These are phyloP conservation scores for Calycina marina DNA, from an alignment of 2,329 filamentous ascomycete genomes.

Conservation along the genomic window DNA sequence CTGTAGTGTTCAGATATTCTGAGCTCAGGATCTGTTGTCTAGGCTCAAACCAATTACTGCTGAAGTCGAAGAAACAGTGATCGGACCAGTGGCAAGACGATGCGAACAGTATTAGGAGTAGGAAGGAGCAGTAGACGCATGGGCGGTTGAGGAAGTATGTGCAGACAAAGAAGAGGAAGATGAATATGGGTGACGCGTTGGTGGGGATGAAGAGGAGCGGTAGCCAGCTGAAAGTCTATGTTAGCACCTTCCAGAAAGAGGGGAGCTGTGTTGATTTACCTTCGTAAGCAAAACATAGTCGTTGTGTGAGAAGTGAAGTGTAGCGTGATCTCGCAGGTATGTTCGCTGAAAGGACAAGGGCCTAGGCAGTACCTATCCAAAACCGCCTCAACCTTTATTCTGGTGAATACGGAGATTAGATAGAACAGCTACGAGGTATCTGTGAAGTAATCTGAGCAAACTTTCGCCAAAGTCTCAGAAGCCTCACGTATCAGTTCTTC, in stretches of 20 bases:
- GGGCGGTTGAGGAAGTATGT: constrained; percentile 94
- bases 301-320: too few relatives aligned
- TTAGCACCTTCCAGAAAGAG: too few relatives aligned
- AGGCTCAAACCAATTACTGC: constrained; percentile 87
- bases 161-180: constrained; percentile 78
- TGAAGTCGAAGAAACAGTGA: constrained; percentile 83
- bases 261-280: constrained; percentile 31
- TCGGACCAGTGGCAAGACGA: constrained; percentile 85
- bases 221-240: constrained; percentile 47
- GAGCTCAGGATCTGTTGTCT: constrained; percentile 26
- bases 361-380: too few relatives aligned
- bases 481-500: too few relatives aligned
- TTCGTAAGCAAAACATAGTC: constrained; percentile 52
- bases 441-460: too few relatives aligned
- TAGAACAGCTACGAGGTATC: too few relatives aligned
- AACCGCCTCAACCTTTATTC: too few relatives aligned
- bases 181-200: constrained; percentile 72
- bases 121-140: constrained; percentile 93
- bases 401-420: too few relatives aligned
- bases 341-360: too few relatives aligned
- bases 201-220: constrained; percentile 80
- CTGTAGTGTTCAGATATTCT: constrained; percentile 14
- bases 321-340: too few relatives aligned
- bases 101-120: constrained; percentile 87
- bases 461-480: too few relatives aligned